Evolutionary conservation across 805 yeast species (phyloP).

Genomic region (Wickerhamomyces sydowiorum): DNA sequence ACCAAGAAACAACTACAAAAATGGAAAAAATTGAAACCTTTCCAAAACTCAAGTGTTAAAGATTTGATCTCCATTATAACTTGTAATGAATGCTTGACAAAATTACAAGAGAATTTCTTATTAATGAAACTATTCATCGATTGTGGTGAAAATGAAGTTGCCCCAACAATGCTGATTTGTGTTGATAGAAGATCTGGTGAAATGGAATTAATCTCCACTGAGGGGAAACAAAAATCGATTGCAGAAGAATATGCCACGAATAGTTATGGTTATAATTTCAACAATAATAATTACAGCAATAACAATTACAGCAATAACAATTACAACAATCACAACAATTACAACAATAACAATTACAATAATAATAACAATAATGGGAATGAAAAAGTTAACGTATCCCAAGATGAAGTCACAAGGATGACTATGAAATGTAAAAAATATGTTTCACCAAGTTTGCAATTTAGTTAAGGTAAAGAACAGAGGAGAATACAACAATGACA

Average conservation of each 20-base stretch:
- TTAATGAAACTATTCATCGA: conserved; percentile 11
- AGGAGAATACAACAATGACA: neutral
- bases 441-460: conserved; percentile 3
- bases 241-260: conserved; percentile 1
- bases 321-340: too few species aligned
- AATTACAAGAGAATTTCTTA: conserved; percentile 9
- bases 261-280: neutral
- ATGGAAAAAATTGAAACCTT: conserved; percentile 18
- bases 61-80: conserved; percentile 4
- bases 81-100: conserved; percentile 13
- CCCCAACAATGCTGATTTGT: conserved; percentile 12
- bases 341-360: too few species aligned
- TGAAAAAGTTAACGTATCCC: neutral
- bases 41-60: conserved; percentile 6
- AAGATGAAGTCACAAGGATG: conserved; percentile 1
- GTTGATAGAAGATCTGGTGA: conserved; percentile 13
- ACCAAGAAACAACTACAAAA: conserved; percentile 12
- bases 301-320: too few species aligned
- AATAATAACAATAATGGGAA: neutral
- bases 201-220: conserved; percentile 11
- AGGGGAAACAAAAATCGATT: conserved; percentile 2
- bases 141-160: neutral
- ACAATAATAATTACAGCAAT: too few species aligned
- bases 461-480: neutral
- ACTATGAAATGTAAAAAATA: conserved; percentile 1